Base-by-base conservation (phyloP, 2,329 filamentous ascomycete species). In the Ascosphaera aggregata region DNA sequence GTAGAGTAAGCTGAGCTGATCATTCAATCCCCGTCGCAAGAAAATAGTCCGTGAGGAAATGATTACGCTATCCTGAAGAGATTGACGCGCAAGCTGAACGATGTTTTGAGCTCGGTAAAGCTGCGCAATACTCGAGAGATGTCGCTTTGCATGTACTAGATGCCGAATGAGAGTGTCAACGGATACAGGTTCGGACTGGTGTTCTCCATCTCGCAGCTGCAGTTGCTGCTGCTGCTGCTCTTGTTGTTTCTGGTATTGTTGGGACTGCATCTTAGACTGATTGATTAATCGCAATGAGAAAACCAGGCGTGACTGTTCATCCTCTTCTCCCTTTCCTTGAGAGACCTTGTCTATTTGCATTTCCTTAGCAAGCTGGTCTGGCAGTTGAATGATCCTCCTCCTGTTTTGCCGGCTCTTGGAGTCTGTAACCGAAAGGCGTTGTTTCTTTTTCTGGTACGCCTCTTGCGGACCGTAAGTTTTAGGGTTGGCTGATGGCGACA, bases 31-130 rank as follows among this genome's bases (percentile, higher is more conserved):
- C 8, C 62, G 63, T 38, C 67, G 68, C 4, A 85, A 56, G 51
- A 81, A 82, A n/a, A 62, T 64, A 0, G 74, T 72, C 48, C 78
- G 67, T 5, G 80, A 73, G 17, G 69, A 68, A 3, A 91, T 66
- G 8, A 85, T 65, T 39, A 81, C 75, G 37, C 75, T 76, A 47
- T 89, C 77, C 51, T 92, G 80, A 45, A 93, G 66, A 24, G 80
- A 70, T 22, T 67, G 62, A 24, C 82, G 76, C 3, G 84, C 81
- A 11, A 71, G 65, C 16, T 72, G 81, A 35, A 89, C 78, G 41
- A 94, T 74, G 50, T 91, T 79, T 52, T 89, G 85, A 46, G 84
- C 85, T 43, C 80, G 79, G 53, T 80, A 76, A 39, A 94, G 81
- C 43, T 80, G 74, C 34, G 67, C 72, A 54, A 91, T 84, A 9